phyloP scores from a whole-genome alignment of 768 basidiomycete genomes.

The Termitomyces sp. region DNA sequence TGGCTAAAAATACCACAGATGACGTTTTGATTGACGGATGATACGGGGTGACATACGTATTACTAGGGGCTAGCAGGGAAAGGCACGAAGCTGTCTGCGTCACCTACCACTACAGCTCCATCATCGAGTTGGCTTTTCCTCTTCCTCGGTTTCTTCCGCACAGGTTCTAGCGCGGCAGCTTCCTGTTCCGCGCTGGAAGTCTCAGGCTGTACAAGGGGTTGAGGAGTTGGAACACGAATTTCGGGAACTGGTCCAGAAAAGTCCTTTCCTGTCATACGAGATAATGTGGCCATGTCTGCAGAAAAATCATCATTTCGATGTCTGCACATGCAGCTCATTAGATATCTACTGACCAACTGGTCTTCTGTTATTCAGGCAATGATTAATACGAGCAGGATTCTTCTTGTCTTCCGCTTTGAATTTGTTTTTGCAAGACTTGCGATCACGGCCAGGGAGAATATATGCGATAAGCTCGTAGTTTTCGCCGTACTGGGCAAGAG shows the following conservation, averaged over 20 bases:
- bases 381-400: slow-evolving; percentile 71
- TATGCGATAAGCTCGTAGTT: slow-evolving; percentile 92
- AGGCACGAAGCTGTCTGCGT: slow-evolving; percentile 28
- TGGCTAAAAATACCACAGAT: neutral
- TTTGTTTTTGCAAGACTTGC: slow-evolving; percentile 90
- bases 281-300: slow-evolving; percentile 67
- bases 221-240: slow-evolving; percentile 44
- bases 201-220: slow-evolving; percentile 19
- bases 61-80: slow-evolving; percentile 14
- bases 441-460: slow-evolving; percentile 78
- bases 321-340: neutral
- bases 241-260: slow-evolving; percentile 79
- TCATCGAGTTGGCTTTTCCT: slow-evolving; percentile 26
- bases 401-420: slow-evolving; percentile 88
- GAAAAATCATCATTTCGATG: neutral
- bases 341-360: slow-evolving; percentile 63
- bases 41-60: too few species aligned
- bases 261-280: slow-evolving; percentile 81
- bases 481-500: slow-evolving; percentile 85
- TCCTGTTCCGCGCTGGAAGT: slow-evolving; percentile 13
- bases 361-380: slow-evolving; percentile 68
- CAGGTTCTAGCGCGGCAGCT: slow-evolving; percentile 6
- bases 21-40: neutral
- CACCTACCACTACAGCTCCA: slow-evolving; percentile 35
- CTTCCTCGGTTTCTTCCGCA: slow-evolving; percentile 18